These are phyloP conservation scores for Lasiosphaeris hirsuta DNA, from an alignment of 495 filamentous ascomycete species.

Conservation along the genomic window DNA sequence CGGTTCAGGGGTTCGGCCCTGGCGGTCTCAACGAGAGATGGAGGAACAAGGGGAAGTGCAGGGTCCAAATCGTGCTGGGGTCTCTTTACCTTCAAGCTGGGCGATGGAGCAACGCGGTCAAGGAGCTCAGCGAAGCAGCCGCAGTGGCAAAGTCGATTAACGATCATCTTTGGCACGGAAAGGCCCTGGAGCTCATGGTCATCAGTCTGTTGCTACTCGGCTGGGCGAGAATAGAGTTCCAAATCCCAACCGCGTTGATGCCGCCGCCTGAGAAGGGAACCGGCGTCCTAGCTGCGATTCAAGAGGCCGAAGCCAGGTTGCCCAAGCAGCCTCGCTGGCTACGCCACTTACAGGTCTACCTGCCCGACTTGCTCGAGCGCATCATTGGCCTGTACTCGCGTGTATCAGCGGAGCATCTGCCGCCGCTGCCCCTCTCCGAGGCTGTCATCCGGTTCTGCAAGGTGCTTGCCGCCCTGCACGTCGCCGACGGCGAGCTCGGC, in stretches of 20 bases:
- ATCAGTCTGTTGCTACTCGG: conserved; percentile 79
- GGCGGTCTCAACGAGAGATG: conserved; percentile 68
- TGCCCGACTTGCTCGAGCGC: conserved; percentile 65
- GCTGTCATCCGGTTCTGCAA: conserved; percentile 75
- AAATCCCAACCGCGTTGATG: conserved; percentile 58
- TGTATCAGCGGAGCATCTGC: conserved; percentile 76
- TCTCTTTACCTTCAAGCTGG: conserved; percentile 85
- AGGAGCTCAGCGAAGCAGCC: conserved; percentile 77
- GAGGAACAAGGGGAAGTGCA: conserved; percentile 77
- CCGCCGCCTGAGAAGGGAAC: conserved; percentile 45
- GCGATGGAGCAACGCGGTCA: conserved; percentile 83
- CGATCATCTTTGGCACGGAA: conserved; percentile 95
- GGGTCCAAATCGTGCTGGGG: conserved; percentile 76
- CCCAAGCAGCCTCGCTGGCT: conserved; percentile 42
- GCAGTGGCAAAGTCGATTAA: conserved; percentile 72
- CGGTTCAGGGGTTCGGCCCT: conserved; percentile 80
- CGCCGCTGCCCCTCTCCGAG: conserved; percentile 77
- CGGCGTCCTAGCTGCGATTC: conserved; percentile 43
- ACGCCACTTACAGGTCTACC: conserved; percentile 38
- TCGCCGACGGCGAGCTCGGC: conserved; percentile 64
- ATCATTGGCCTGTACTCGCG: conserved; percentile 80
- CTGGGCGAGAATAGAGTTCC: conserved; percentile 83
- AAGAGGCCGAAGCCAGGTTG: conserved; percentile 41
- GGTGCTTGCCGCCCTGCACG: conserved; percentile 65
- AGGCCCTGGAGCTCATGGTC: conserved; percentile 82